phyloP scores from a whole-genome alignment of 2,329 filamentous ascomycete genomes.

The Pezicula rhizophila region DNA sequence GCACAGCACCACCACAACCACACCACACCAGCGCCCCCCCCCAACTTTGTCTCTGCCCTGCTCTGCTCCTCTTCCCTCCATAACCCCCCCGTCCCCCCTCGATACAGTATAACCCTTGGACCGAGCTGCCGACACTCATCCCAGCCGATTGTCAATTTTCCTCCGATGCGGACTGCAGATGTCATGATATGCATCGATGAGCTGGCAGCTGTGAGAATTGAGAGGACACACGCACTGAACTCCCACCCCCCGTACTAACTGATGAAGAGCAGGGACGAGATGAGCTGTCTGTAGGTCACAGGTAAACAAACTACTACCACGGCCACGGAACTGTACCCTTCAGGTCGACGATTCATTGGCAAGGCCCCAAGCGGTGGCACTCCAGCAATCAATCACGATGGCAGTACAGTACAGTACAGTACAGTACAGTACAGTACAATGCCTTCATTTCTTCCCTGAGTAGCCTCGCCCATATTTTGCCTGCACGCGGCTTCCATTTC shows the following conservation, averaged over 20 bases:
- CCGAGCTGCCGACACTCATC: neutral
- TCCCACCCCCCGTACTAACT: no score
- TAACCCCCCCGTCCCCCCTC: no score
- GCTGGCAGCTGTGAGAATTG: constrained; percentile 9
- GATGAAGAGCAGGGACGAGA: no score
- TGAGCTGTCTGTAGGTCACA: no score
- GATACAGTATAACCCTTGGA: neutral
- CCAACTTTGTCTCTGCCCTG: no score
- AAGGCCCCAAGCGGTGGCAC: constrained; percentile 14
- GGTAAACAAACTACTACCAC: no score
- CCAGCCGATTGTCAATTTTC: neutral
- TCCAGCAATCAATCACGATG: constrained; percentile 17
- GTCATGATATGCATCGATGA: constrained; percentile 9
- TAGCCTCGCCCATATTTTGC: no score
- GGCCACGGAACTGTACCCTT: no score
- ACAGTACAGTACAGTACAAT: neutral
- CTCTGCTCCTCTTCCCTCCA: neutral
- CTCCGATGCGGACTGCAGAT: constrained; percentile 6
- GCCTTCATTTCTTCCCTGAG: no score
- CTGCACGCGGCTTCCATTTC: constrained; percentile 6
- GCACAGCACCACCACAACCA: no score
- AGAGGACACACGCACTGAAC: neutral
- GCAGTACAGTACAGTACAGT: constrained; percentile 6
- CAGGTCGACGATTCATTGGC: no score
- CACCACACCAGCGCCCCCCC: no score